Evolutionary conservation across 306 rosid species (phyloP), one percentile per base, ranked within the genome.

Genomic region (Abrus pulchellus): DNA sequence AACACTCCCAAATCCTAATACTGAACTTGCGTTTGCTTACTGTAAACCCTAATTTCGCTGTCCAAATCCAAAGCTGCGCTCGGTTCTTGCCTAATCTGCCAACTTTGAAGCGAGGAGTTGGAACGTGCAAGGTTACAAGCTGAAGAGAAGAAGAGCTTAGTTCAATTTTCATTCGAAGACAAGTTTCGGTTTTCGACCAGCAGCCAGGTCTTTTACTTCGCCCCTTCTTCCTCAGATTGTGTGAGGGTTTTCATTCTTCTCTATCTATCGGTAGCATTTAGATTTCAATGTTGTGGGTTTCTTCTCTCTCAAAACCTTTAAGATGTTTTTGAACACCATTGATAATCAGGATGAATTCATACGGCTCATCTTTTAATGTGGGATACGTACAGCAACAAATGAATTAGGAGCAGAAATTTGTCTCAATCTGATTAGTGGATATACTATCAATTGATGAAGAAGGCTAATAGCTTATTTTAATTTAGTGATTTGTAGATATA

Each of bases 401-500:
- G 20, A 20, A 20, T 20, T 20, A 20, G 20, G 20, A 20, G 20
- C 20, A 20, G 20, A 20, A 20, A 20, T 20, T 20, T 20, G 20
- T 20, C 20, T 20, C 20, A 20, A 20, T 20, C 20, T 20, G 20
- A 20, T 20, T 20, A 20, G 20, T 20, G 20, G 20, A 20, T 20
- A 20, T 20, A 20, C 20, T 20, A 20, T 20, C 20, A 20, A 20
- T 20, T 20, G 20, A 20, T 20, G 20, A 20, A 20, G 20, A 20
- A 20, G 20, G 20, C 0, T 20, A 20, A 20, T 20, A 20, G 20
- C 20, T 20, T 20, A 20, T 20, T 20, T 20, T 20, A 74, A 71
- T 65, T 81, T 33, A 11, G 68, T 38, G 55, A 66, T 67, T 45
- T 72, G 74, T 73, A 64, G 82, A 68, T 55, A 68, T 32, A 33